A percentile compares a stretch with the other conserved stretches of the same genome.
Evolutionary conservation across 305 asterid species (phyloP).

Genomic region (Fraxinus nigra): DNA sequence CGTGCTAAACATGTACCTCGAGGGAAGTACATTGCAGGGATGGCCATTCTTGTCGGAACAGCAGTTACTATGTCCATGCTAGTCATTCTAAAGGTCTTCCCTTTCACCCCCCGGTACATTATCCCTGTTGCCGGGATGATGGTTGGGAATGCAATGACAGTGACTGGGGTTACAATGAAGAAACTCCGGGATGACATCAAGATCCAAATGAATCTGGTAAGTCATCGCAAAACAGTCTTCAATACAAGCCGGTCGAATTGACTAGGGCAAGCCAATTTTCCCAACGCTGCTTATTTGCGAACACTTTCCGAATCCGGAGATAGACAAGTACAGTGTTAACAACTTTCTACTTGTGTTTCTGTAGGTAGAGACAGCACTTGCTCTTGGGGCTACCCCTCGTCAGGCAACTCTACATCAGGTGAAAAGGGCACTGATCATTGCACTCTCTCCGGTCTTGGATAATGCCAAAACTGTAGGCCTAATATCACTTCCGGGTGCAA

Average conservation of each 20-base stretch:
- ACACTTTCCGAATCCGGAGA: not conserved
- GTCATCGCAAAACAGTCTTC: not conserved
- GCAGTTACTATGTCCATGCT: constrained; percentile 58
- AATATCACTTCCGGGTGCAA: constrained; percentile 88
- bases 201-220: constrained; percentile 46
- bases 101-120: constrained; percentile 84
- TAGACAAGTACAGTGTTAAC: not conserved
- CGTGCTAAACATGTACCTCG: constrained; percentile 90
- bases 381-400: constrained; percentile 90
- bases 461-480: constrained; percentile 90
- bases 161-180: constrained; percentile 64
- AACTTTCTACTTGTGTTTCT: not conserved
- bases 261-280: not conserved
- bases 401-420: constrained; percentile 84
- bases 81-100: constrained; percentile 61
- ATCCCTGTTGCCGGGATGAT: constrained; percentile 92
- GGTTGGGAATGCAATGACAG: constrained; percentile 97
- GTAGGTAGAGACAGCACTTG: constrained; percentile 92
- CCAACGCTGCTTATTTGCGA: not conserved
- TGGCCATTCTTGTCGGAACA: constrained; percentile 75
- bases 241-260: not conserved
- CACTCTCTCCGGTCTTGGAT: constrained; percentile 83
- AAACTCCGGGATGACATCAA: constrained; percentile 57
- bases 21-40: constrained; percentile 74
- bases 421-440: constrained; percentile 72